Evolutionary conservation across 768 basidiomycete species (phyloP).

Genomic region (Cyclocybe aegerita): DNA sequence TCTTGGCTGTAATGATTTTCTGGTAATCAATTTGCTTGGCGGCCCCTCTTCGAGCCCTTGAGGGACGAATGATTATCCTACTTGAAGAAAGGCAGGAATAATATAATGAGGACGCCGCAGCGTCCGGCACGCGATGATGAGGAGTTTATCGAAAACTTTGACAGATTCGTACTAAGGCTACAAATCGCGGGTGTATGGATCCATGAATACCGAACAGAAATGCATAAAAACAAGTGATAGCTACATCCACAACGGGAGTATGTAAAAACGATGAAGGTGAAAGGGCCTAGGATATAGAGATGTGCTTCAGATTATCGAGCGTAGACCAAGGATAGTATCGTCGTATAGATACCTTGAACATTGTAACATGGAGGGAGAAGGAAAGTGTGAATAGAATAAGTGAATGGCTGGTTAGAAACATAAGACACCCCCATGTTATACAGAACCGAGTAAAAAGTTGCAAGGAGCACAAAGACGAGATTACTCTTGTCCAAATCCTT

Average conservation of each 20-base stretch:
- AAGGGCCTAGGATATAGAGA: not conserved
- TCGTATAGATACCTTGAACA: slow-evolving; percentile 11
- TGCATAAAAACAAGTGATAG: slow-evolving; percentile 5
- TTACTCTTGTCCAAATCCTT: slow-evolving; percentile 72
- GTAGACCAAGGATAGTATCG: slow-evolving; percentile 5
- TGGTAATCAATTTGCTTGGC: not conserved
- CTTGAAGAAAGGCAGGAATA: too few species aligned
- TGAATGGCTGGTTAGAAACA: slow-evolving; percentile 1
- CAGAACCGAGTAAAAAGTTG: not conserved
- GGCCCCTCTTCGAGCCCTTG: not conserved
- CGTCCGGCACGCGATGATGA: too few species aligned
- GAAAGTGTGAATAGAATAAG: slow-evolving; percentile 1
- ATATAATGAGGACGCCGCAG: too few species aligned
- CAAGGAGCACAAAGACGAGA: slow-evolving; percentile 2
- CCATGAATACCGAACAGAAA: slow-evolving; percentile 1
- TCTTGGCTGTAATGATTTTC: not conserved
- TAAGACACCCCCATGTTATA: too few species aligned
- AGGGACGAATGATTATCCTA: not conserved
- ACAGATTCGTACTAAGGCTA: not conserved
- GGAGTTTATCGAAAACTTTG: too few species aligned
- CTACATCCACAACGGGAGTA: slow-evolving; percentile 14
- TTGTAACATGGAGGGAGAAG: not conserved
- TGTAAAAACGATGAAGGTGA: not conserved
- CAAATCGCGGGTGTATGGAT: slow-evolving; percentile 1
- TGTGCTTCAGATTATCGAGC: not conserved